Conservation (phyloP, 345 rosid genomes). For the Aegle marmelos region DNA sequence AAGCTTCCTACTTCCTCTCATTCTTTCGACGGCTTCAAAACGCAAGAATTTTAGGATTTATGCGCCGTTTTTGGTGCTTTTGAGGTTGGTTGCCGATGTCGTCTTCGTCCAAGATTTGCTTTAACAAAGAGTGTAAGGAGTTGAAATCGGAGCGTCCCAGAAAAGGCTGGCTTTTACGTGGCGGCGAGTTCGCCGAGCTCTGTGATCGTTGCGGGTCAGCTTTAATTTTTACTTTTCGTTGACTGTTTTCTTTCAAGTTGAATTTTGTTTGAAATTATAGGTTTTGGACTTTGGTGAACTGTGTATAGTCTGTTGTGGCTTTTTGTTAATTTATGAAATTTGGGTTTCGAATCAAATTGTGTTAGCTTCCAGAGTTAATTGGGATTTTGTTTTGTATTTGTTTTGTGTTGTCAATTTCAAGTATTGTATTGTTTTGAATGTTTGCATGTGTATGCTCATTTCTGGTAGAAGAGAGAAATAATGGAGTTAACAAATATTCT, state of each 20-base stretch:
- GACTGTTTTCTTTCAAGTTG: conserved; percentile 4
- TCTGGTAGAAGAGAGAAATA: neutral
- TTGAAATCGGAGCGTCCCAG: conserved; percentile 50
- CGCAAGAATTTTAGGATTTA: conserved; percentile 1
- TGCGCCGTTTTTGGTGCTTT: neutral
- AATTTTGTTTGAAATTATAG: conserved; percentile 10
- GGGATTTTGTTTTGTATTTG: conserved; percentile 2
- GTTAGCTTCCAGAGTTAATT: neutral
- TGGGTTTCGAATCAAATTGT: conserved; percentile 6
- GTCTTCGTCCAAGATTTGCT: conserved; percentile 54
- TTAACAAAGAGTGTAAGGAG: conserved; percentile 67
- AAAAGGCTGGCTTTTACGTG: conserved; percentile 85
- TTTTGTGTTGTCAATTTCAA: conserved; percentile 1
- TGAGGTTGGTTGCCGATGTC: conserved; percentile 23
- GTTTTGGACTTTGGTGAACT: neutral
- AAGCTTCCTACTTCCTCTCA: neutral
- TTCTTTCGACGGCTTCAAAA: neutral
- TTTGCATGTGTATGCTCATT: neutral
- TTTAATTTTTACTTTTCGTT: neutral
- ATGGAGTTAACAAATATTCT: neutral
- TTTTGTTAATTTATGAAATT: conserved; percentile 7
- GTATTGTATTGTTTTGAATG: neutral
- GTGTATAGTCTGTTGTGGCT: neutral
- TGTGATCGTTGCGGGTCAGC: conserved; percentile 96
- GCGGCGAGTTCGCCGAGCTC: conserved; percentile 82